Percentiles rank a stretch among this genome's conserved stretches.
These are phyloP conservation scores for Turnera subulata DNA, from an alignment of 345 rosid genomes.

Conservation along the genomic window DNA sequence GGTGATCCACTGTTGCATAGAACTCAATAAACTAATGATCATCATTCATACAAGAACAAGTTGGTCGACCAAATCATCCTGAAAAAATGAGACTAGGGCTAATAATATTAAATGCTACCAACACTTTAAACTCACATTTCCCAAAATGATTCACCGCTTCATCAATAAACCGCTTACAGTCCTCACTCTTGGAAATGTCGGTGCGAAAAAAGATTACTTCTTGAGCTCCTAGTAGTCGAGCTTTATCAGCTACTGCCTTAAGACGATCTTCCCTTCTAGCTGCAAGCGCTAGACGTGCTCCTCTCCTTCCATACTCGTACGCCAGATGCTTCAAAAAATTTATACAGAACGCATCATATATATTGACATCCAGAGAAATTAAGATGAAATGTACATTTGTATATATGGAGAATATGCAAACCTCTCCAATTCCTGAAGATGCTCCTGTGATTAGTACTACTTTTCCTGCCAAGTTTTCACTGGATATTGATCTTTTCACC, in stretches of 20 bases:
- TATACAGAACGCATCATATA: too few relatives aligned
- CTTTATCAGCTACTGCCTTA: background rate
- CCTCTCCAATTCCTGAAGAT: background rate
- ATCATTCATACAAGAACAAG: too few relatives aligned
- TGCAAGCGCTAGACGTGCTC: background rate
- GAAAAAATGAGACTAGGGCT: too few relatives aligned
- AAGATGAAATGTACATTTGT: background rate
- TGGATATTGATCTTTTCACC: background rate
- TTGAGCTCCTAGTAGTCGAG: background rate
- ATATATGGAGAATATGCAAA: background rate
- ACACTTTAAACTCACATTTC: background rate
- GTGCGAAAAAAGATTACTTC: background rate
- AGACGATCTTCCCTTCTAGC: background rate
- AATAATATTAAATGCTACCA: too few relatives aligned
- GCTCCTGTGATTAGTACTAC: background rate
- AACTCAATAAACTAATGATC: background rate
- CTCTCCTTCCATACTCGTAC: background rate
- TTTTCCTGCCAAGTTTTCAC: background rate
- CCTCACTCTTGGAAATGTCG: background rate
- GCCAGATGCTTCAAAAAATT: background rate
- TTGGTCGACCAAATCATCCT: too few relatives aligned
- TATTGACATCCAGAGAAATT: too few relatives aligned
- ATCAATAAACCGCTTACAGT: background rate
- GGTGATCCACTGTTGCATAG: constrained; percentile 54
- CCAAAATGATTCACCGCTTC: background rate